These are phyloP conservation scores for Scenedesmus sp. DNA, from an alignment of 163 green algal species.

Conservation along the genomic window DNA sequence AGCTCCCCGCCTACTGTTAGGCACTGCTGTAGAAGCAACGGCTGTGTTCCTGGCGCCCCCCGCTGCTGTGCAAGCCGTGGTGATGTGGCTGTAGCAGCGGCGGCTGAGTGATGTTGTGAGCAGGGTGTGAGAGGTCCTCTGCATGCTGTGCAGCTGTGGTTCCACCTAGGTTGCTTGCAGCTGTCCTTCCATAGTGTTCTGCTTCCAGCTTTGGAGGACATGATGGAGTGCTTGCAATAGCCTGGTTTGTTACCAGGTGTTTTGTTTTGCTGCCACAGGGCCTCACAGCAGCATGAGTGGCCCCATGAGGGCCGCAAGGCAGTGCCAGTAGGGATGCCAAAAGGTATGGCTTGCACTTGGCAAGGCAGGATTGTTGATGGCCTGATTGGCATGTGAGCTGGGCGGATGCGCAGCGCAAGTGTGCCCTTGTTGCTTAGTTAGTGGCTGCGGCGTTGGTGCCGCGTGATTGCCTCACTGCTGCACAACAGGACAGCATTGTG, in stretches of 20 bases:
- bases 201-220: not conserved
- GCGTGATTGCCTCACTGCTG: not conserved
- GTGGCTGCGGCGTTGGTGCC: not conserved
- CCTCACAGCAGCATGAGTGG: too few species aligned
- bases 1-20: not conserved
- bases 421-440: not conserved
- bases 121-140: not conserved
- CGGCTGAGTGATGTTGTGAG: not conserved
- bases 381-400: not conserved
- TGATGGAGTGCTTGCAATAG: not conserved
- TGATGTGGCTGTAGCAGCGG: not conserved
- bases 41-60: not conserved
- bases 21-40: not conserved
- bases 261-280: too few species aligned
- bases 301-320: too few species aligned
- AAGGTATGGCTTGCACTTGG: too few species aligned
- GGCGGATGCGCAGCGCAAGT: not conserved
- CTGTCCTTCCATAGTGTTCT: not conserved
- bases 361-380: not conserved
- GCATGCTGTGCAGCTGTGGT: not conserved
- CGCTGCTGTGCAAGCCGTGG: not conserved
- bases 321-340: too few species aligned
- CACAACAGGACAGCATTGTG: not conserved
- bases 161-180: not conserved
- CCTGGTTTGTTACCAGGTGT: too few species aligned